Conservation (phyloP, 345 rosid genomes). For the Eucalyptus erythrocorys region DNA sequence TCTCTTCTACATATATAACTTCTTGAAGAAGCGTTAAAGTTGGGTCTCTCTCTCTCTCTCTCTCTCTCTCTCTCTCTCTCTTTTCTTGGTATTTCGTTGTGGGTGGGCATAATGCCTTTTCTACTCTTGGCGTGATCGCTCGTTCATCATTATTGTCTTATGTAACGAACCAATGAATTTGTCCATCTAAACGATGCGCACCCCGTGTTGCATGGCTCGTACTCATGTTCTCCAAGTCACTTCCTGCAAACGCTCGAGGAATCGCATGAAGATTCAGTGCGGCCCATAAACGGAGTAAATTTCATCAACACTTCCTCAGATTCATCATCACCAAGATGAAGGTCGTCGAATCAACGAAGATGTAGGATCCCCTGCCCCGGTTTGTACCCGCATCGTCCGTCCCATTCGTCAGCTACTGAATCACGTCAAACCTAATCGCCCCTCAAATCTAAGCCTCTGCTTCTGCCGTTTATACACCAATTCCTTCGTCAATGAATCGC, state of each 20-base stretch:
- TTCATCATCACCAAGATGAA: neutral
- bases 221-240: neutral
- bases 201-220: neutral
- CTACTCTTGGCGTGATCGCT: too few species aligned
- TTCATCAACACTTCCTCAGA: neutral
- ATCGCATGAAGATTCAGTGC: neutral
- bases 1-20: too few species aligned
- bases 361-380: neutral
- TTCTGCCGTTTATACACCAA: neutral
- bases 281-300: neutral
- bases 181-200: neutral
- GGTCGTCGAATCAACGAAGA: too few species aligned
- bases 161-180: neutral
- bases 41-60: too few species aligned
- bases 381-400: neutral
- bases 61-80: accelerated
- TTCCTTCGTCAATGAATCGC: neutral
- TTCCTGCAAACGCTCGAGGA: neutral
- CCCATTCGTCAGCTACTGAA: neutral
- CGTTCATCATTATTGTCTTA: too few species aligned
- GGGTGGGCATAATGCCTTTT: too few species aligned
- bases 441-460: neutral
- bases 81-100: too few species aligned
- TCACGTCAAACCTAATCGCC: neutral
- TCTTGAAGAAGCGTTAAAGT: too few species aligned